Base-by-base conservation (phyloP, 352 stramenopile species). In the Phytophthora agathidicida region DNA sequence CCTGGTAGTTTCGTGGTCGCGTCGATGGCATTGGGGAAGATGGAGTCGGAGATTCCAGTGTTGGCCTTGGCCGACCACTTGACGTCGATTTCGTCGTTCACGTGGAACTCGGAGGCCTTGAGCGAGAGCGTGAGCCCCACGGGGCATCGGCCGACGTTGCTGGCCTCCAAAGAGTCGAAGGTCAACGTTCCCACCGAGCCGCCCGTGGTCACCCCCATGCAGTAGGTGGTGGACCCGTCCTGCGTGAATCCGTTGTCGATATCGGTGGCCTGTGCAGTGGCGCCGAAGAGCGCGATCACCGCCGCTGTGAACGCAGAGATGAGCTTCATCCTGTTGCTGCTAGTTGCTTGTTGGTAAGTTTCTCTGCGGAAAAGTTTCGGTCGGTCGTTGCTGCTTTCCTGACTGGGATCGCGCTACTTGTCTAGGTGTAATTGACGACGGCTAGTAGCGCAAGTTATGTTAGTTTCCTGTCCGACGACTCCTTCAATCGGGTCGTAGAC, bases 201-300 rank as follows among this genome's bases (percentile, higher is more conserved):
- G 26, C 28, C 31, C 23, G 36, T 32, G 26, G 46, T 68, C 16
- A 85, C 50, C 47, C 81, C 83, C 69, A 90, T 75, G 61, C 83
- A 93, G 61, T 93, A 93, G 7, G 83, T 93, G 19, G 77, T 87
- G 4, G 58, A 24, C 28, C 83, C 81, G 44, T 93, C 80, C 33
- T 77, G 60, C 20, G 65, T 73, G 48, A 87, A 93, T 11, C 80
- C 81, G 39, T 69, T 71, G 56, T 93, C 83, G 17, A 93, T 83
- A 57, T 85, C 51, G 30, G 36, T 37, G 27, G 62, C 53, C n/a
- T 43, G 43, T 9, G 36, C 33, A n/a, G n/a, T n/a, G 1, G 50
- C 50, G 38, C 43, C 52, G 11, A 68, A 35, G 9, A 75, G 46
- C 37, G 54, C 44, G 6, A 53, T 23, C 9, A 42, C 35, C 30